phyloP scores from a whole-genome alignment of 1,284 basidiomycete species.

The Anthracocystis panici-leucophaei region DNA sequence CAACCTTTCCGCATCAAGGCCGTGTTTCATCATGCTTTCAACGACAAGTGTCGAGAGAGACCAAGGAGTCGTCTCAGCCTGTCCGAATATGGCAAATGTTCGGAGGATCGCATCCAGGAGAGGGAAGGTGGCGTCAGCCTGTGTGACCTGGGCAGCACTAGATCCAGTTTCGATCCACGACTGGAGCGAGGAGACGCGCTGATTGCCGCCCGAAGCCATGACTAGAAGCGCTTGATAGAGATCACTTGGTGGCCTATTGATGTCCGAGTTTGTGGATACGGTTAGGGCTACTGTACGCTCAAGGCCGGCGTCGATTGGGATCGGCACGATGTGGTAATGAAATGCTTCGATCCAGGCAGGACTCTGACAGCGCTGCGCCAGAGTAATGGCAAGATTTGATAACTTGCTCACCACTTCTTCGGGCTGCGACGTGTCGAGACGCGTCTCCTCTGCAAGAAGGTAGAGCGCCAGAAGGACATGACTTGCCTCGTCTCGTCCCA shows the following conservation, averaged over 20 bases:
- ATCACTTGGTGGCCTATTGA: conserved; percentile 13
- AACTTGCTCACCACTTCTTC: conserved; percentile 1
- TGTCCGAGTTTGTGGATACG: not conserved
- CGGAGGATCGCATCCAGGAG: conserved; percentile 18
- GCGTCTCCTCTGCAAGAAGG: conserved; percentile 53
- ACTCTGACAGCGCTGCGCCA: conserved; percentile 6
- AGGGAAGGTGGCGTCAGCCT: conserved; percentile 15
- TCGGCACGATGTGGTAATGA: conserved; percentile 5
- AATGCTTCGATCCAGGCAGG: conserved; percentile 20
- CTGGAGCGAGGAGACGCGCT: conserved; percentile 1
- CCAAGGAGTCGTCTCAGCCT: not conserved
- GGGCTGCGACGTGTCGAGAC: conserved; percentile 26
- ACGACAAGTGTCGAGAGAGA: conserved; percentile 72
- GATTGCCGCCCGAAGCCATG: conserved; percentile 1
- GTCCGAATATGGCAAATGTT: conserved; percentile 17
- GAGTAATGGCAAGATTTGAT: not conserved
- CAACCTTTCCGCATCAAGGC: conserved; percentile 74
- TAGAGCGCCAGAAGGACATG: conserved; percentile 35
- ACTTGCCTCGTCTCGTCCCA: conserved; percentile 12
- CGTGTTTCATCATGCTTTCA: conserved; percentile 74
- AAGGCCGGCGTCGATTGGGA: not conserved
- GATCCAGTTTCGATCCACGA: conserved; percentile 12
- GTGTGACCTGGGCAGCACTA: not conserved
- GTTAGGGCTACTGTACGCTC: too few relatives aligned
- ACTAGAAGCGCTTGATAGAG: conserved; percentile 20